Evolutionary conservation across 192 early-diverging fungal genomes (phyloP), one percentile per base, ranked within the genome.

Genomic region (Backusella australiensis): DNA sequence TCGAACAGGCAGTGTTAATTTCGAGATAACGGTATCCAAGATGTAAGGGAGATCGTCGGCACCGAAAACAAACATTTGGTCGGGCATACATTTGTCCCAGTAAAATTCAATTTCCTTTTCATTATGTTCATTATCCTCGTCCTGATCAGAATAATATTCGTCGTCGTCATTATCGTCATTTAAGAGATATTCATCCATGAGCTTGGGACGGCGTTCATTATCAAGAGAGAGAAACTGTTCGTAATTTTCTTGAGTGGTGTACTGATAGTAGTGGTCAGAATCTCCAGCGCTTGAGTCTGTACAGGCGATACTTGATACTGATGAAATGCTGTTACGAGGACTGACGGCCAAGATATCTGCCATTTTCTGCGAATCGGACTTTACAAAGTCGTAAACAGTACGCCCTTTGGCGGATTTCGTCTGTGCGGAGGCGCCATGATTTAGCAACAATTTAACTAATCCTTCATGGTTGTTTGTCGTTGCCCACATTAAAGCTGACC

Each of bases 61-160:
- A 73, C 89, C 88, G 78, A 97, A 95, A 19, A 97, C 96, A 84
- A 96, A 92, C 97, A 98, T 98, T 80, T 98, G 95, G 84, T 96
- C 92, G 6, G 90, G 90, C 78, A 88, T 85, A 84, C 95, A 94
- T 42, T 78, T 85, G 44, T 92, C 89, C 95, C 94, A 98, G 46
- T 92, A 85, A 82, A 96, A 96, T 42, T 70, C 59, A 34, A 68
- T 52, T 12, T 68, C 59, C 6, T 74, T 46, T 14, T 74, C 65
- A 65, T 41, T 21, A 53, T 39, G 21, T 15, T 71, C 34, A 8
- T 66, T 69, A 23, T 77, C 75, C 11, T 71, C 69, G 32, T 77
- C 67, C 35, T 39, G 53, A 34, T 74, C 77, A 38, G 38, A 72
- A 68, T 78, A 38, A 6, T 65, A 34, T 3, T 78, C 77, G 6